A percentile compares a stretch with the other conserved stretches of the same genome.
Conservation (phyloP, 441 rosid genomes). For the Francoa sonchifolia region DNA sequence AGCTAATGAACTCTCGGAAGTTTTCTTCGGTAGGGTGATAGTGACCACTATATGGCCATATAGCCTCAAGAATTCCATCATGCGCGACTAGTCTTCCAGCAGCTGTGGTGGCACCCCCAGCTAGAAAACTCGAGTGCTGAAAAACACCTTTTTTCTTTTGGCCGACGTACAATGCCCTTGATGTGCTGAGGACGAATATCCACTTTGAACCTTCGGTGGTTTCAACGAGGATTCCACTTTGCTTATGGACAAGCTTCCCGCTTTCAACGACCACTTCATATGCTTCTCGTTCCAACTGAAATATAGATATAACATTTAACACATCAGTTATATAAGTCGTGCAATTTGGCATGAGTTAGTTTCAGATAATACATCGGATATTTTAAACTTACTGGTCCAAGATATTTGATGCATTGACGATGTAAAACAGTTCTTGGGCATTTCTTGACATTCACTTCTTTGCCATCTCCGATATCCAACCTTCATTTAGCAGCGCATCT, state of each 20-base stretch:
- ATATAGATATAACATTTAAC: neutral
- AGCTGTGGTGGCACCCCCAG: conserved; percentile 75
- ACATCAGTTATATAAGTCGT: neutral
- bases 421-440: conserved; percentile 47
- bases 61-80: conserved; percentile 66
- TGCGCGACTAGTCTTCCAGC: conserved; percentile 70
- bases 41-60: conserved; percentile 96
- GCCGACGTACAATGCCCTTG: conserved; percentile 64
- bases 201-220: conserved; percentile 50
- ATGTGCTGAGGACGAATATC: conserved; percentile 79
- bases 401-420: conserved; percentile 56
- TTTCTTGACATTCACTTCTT: conserved; percentile 40
- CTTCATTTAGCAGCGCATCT: conserved; percentile 35
- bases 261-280: conserved; percentile 53
- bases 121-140: conserved; percentile 80
- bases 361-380: neutral
- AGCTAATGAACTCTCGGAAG: conserved; percentile 58
- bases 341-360: neutral
- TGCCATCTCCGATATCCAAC: conserved; percentile 86
- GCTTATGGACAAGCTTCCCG: conserved; percentile 45
- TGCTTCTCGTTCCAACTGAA: conserved; percentile 63
- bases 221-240: conserved; percentile 23
- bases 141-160: conserved; percentile 73
- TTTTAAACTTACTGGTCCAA: conserved; percentile 57
- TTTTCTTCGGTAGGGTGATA: conserved; percentile 88